A percentile compares a stretch with the other conserved stretches of the same genome.
Conservation (phyloP, 805 yeast genomes). For the Blastobotrys parvus region DNA sequence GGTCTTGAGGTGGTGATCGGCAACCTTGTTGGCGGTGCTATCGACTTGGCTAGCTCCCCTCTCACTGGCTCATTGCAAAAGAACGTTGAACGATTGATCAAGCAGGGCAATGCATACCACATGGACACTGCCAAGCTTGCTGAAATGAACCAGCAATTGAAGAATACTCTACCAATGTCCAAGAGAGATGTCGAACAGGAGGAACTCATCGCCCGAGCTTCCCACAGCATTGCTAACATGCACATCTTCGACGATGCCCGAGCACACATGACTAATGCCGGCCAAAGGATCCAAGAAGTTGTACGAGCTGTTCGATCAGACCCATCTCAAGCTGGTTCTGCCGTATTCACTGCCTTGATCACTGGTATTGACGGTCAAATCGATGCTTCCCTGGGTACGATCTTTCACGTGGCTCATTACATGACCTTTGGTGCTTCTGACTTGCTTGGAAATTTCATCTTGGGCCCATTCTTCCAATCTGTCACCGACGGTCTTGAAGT, state of each 20-base stretch:
- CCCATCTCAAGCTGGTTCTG: slow-evolving; percentile 10
- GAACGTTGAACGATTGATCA: slow-evolving; percentile 1
- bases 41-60: slow-evolving; percentile 13
- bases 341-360: slow-evolving; percentile 11
- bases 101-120: slow-evolving; percentile 4
- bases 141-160: slow-evolving; percentile 1
- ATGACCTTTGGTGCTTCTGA: not conserved
- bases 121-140: slow-evolving; percentile 7
- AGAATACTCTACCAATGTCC: not conserved
- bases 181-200: no score
- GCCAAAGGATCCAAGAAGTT: not conserved
- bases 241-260: not conserved
- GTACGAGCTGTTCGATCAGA: not conserved
- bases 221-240: not conserved
- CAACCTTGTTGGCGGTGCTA: slow-evolving; percentile 16
- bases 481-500: slow-evolving; percentile 25
- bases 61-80: not conserved
- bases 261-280: not conserved
- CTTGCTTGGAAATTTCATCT: slow-evolving; percentile 2
- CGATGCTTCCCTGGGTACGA: slow-evolving; percentile 14
- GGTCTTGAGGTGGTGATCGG: slow-evolving; percentile 25
- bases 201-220: no score
- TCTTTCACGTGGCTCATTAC: not conserved
- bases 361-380: slow-evolving; percentile 18
- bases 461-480: slow-evolving; percentile 27